A percentile compares a stretch with the other conserved stretches of the same genome.
These are phyloP conservation scores for Macrophomina tecta DNA, from an alignment of 2,329 filamentous ascomycete genomes.

Conservation along the genomic window DNA sequence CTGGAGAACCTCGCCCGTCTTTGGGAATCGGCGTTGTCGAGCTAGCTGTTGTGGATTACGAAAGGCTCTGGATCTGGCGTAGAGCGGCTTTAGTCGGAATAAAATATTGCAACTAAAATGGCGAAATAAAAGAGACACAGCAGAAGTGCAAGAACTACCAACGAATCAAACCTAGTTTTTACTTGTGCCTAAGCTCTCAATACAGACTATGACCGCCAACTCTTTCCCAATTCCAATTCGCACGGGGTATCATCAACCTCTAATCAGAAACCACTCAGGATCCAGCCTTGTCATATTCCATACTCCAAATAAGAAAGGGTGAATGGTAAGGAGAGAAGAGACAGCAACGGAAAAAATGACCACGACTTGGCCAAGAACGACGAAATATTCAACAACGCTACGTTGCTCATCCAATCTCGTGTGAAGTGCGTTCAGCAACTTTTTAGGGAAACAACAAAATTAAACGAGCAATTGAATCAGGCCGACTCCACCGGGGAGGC, in stretches of 20 bases:
- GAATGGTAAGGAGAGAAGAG: neutral
- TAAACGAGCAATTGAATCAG: neutral
- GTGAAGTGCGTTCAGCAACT: neutral
- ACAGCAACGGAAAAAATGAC: neutral
- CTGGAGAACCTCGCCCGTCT: too few species aligned
- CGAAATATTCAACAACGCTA: neutral
- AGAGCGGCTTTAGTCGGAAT: too few species aligned
- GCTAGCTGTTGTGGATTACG: too few species aligned
- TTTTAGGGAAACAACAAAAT: neutral
- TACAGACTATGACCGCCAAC: neutral
- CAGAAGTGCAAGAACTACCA: too few species aligned
- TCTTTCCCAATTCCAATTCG: neutral
- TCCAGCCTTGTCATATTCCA: neutral
- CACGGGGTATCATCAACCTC: neutral
- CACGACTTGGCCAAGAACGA: neutral
- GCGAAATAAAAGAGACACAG: too few species aligned
- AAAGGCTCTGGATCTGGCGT: too few species aligned
- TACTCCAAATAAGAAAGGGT: neutral
- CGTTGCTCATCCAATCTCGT: conserved; percentile 3
- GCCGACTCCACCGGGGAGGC: neutral
- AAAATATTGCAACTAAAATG: too few species aligned
- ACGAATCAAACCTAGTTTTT: too few species aligned
- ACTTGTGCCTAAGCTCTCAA: neutral
- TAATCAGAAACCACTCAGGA: neutral
- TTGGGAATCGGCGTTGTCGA: too few species aligned